A percentile compares a stretch with the other conserved stretches of the same genome.
Conservation (phyloP, 345 rosid species). For the Leavenworthia alabamica region DNA sequence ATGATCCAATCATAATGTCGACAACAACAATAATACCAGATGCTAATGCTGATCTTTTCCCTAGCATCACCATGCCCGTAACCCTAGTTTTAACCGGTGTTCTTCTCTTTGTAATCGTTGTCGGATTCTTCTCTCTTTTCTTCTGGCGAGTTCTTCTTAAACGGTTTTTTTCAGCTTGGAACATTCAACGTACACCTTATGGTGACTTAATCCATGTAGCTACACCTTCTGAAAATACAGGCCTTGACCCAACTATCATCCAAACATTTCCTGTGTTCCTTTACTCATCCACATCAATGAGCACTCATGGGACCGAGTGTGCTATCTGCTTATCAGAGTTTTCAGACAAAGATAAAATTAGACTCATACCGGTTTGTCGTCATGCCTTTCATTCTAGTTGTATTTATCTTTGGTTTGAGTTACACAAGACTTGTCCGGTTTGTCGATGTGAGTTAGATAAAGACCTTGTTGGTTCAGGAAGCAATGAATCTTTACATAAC, state of each 20-base stretch:
- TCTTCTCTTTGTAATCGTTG: conserved; percentile 48
- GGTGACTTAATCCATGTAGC: conserved; percentile 19
- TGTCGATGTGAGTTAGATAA: conserved; percentile 67
- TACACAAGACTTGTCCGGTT: conserved; percentile 83
- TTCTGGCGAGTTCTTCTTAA: conserved; percentile 54
- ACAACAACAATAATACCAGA: conserved; percentile 12
- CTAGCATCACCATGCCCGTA: conserved; percentile 34
- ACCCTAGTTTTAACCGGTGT: conserved; percentile 41
- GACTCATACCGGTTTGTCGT: conserved; percentile 62
- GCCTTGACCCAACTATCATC: conserved; percentile 55
- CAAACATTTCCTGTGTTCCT: conserved; percentile 50
- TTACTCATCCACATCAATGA: conserved; percentile 40
- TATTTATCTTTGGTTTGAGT: conserved; percentile 76
- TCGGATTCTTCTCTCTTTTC: conserved; percentile 52
- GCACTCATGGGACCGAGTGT: conserved; percentile 56
- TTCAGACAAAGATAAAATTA: conserved; percentile 48
- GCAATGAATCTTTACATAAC: conserved; percentile 19
- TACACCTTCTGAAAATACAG: conserved; percentile 16
- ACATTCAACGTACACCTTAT: conserved; percentile 35
- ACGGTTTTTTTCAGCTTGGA: conserved; percentile 39
- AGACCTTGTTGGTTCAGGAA: conserved; percentile 18
- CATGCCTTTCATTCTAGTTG: conserved; percentile 78
- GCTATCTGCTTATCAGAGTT: conserved; percentile 79
- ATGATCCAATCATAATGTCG: conserved; percentile 17
- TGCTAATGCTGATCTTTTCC: background rate